A percentile compares a stretch with the other conserved stretches of the same genome.
phyloP scores from a whole-genome alignment of 1,284 basidiomycete species.

The Pseudozyma tsukubaensis region DNA sequence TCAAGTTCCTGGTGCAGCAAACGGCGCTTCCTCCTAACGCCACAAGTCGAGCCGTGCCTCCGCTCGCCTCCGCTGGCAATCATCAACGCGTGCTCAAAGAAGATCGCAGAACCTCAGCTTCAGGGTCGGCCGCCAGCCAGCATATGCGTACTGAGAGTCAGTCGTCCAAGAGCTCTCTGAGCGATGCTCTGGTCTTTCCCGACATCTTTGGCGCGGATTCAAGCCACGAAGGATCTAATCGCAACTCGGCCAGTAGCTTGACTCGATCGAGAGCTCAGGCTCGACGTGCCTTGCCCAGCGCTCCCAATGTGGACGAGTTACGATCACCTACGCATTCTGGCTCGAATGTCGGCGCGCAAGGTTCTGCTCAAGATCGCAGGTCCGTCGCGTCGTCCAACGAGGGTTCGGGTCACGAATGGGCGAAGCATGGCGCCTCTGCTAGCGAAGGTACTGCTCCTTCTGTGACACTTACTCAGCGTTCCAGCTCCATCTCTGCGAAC shows the following conservation, averaged over 20 bases:
- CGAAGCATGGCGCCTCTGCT: slow-evolving; percentile 17
- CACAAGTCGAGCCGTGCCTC: slow-evolving; percentile 46
- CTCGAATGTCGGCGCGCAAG: slow-evolving; percentile 3
- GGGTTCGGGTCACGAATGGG: slow-evolving; percentile 24
- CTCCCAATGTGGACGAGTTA: slow-evolving; percentile 36
- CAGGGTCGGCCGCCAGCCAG: slow-evolving; percentile 27
- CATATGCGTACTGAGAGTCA: slow-evolving; percentile 51
- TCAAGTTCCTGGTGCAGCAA: slow-evolving; percentile 66
- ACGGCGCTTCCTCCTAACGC: slow-evolving; percentile 43
- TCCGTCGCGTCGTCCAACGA: slow-evolving; percentile 45
- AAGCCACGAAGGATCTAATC: slow-evolving; percentile 33
- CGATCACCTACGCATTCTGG: slow-evolving; percentile 32
- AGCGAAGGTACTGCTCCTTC: slow-evolving; percentile 19
- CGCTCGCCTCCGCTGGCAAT: slow-evolving; percentile 34
- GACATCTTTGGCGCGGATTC: slow-evolving; percentile 30
- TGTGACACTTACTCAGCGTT: slow-evolving; percentile 26
- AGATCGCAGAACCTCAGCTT: slow-evolving; percentile 19
- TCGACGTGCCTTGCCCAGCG: slow-evolving; percentile 44
- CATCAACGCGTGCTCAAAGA: slow-evolving; percentile 32
- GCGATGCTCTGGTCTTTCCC: slow-evolving; percentile 44
- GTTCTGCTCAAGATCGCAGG: slow-evolving; percentile 30
- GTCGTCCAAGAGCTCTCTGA: slow-evolving; percentile 56
- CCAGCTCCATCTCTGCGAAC: slow-evolving; percentile 25
- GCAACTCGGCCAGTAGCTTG: slow-evolving; percentile 46
- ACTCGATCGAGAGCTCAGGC: slow-evolving; percentile 50